phyloP scores from a whole-genome alignment of 768 basidiomycete genomes.

The Pleurotus pulmonarius region DNA sequence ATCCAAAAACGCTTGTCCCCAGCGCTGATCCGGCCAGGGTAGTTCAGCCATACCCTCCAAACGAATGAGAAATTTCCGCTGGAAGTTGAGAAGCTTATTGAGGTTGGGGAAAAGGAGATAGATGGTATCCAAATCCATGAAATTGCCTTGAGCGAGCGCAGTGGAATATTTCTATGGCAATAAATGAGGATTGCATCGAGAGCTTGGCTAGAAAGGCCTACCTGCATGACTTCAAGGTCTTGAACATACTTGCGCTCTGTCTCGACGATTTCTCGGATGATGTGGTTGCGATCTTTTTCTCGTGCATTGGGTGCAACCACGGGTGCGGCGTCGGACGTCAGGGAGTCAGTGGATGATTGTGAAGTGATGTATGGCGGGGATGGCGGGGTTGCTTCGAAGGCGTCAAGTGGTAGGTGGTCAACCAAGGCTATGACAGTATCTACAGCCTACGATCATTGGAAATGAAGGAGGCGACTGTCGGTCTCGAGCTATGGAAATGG shows the following conservation, averaged over 20 bases:
- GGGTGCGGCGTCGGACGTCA: conserved; percentile 39
- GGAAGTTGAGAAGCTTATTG: conserved; percentile 94
- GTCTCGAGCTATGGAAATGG: not conserved
- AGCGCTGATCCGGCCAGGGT: conserved; percentile 80
- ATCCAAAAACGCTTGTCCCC: conserved; percentile 83
- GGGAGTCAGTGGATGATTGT: conserved; percentile 59
- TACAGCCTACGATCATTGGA: conserved; percentile 57
- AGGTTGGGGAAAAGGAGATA: conserved; percentile 94
- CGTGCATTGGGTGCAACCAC: conserved; percentile 46
- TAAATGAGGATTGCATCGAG: conserved; percentile 16
- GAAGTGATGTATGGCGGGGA: conserved; percentile 54
- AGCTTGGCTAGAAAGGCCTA: conserved; percentile 30
- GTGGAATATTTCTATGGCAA: conserved; percentile 77
- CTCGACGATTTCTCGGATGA: conserved; percentile 85
- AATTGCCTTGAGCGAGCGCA: conserved; percentile 74
- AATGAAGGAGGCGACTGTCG: too few species aligned
- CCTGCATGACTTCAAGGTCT: conserved; percentile 96
- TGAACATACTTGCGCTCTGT: conserved; percentile 96
- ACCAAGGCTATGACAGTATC: conserved; percentile 86
- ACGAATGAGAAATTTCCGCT: conserved; percentile 88
- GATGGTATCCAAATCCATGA: conserved; percentile 92
- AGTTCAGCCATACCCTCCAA: conserved; percentile 83
- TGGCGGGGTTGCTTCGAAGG: conserved; percentile 60
- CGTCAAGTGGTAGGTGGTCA: conserved; percentile 63
- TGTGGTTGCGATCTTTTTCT: conserved; percentile 69